Evolutionary conservation across 1,284 basidiomycete genomes (phyloP).

Genomic region (Ceratobasidium papillatum): DNA sequence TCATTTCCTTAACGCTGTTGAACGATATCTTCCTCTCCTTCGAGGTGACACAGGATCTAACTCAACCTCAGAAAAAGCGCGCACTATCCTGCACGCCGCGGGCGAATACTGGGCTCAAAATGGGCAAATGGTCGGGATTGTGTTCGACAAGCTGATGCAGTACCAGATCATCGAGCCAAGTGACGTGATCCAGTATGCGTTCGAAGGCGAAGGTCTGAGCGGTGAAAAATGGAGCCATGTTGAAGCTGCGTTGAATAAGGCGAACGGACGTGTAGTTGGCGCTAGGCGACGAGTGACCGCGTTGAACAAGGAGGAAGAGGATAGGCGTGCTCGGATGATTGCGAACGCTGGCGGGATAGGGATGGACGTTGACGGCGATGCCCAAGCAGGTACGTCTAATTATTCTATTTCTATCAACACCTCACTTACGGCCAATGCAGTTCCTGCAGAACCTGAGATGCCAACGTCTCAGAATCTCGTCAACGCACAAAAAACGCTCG

Average conservation of each 20-base stretch:
- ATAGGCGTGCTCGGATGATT: slow-evolving; percentile 75
- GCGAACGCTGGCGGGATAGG: slow-evolving; percentile 56
- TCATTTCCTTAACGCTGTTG: slow-evolving; percentile 96
- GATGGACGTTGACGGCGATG: slow-evolving; percentile 47
- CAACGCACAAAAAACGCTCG: slow-evolving; percentile 74
- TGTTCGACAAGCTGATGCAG: slow-evolving; percentile 97
- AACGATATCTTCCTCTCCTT: slow-evolving; percentile 91
- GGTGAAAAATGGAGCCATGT: slow-evolving; percentile 85
- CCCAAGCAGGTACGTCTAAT: slow-evolving; percentile 41
- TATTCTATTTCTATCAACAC: slow-evolving; percentile 33
- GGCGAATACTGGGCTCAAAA: slow-evolving; percentile 82
- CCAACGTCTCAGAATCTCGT: slow-evolving; percentile 68
- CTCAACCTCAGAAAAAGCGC: slow-evolving; percentile 62
- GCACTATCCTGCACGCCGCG: slow-evolving; percentile 74
- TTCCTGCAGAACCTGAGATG: slow-evolving; percentile 50
- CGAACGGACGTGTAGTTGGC: slow-evolving; percentile 82
- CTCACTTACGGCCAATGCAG: background rate
- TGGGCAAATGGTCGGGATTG: slow-evolving; percentile 86
- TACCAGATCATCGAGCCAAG: slow-evolving; percentile 96
- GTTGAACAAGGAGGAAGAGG: slow-evolving; percentile 87
- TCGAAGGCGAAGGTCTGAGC: slow-evolving; percentile 52
- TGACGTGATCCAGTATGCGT: slow-evolving; percentile 86
- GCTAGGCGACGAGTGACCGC: slow-evolving; percentile 75
- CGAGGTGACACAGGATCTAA: slow-evolving; percentile 70
- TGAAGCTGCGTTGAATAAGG: slow-evolving; percentile 83